Percentiles rank a stretch among this genome's conserved stretches.
Conservation (phyloP, 129 eudicot genomes). For the Arctium minus region DNA sequence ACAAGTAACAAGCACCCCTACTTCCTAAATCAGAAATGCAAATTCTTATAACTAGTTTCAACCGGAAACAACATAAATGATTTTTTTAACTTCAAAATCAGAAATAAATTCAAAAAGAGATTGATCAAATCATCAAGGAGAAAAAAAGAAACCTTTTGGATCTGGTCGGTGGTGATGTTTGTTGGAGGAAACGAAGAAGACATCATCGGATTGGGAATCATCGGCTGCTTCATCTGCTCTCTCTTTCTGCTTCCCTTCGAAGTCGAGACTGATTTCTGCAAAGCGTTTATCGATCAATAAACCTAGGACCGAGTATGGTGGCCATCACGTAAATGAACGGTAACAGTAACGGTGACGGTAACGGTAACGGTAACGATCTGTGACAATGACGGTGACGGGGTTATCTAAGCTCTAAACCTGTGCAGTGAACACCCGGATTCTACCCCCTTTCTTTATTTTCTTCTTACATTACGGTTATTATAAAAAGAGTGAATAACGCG, state of each 20-base stretch:
- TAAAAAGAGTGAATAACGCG: too few species aligned
- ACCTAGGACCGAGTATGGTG: not conserved
- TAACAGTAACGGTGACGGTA: slow-evolving; percentile 14
- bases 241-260: not conserved
- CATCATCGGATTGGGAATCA: slow-evolving; percentile 49
- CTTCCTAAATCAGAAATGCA: not conserved
- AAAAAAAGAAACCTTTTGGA: slow-evolving; percentile 62
- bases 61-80: not conserved
- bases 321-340: not conserved
- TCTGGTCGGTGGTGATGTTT: slow-evolving; percentile 90
- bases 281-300: not conserved
- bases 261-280: not conserved
- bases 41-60: not conserved
- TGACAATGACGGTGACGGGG: not conserved
- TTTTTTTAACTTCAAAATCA: not conserved
- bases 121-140: not conserved
- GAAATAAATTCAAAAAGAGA: not conserved
- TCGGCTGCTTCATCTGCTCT: slow-evolving; percentile 56
- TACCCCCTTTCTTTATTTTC: not conserved
- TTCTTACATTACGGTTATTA: too few species aligned
- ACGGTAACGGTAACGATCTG: not conserved
- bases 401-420: not conserved
- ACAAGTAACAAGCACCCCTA: slow-evolving; percentile 15
- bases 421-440: not conserved
- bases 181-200: slow-evolving; percentile 74